Percentiles rank a stretch among this genome's conserved stretches.
Evolutionary conservation across 2,329 filamentous ascomycete species (phyloP).

Genomic region (Fusarium foetens): DNA sequence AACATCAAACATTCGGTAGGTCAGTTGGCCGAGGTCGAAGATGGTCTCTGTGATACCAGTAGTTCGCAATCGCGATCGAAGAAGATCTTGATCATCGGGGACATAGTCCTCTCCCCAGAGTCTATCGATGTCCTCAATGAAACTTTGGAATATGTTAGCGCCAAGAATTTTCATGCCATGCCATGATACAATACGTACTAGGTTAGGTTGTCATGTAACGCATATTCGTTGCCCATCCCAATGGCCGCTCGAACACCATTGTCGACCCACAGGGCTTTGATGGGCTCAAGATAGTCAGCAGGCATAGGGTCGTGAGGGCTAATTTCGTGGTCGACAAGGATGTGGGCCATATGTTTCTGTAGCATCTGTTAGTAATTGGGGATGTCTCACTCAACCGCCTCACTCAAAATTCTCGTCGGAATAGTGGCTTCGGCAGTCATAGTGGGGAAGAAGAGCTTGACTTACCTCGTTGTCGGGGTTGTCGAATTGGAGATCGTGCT

Average conservation of each 20-base stretch:
- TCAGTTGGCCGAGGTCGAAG: slow-evolving; percentile 90
- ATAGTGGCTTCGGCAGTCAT: not conserved
- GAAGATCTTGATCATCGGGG: slow-evolving; percentile 92
- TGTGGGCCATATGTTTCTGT: slow-evolving; percentile 80
- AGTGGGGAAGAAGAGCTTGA: slow-evolving; percentile 1
- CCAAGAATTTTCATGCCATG: not conserved
- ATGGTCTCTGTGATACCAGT: slow-evolving; percentile 96
- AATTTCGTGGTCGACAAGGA: slow-evolving; percentile 85
- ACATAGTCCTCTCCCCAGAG: slow-evolving; percentile 82
- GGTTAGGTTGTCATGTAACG: slow-evolving; percentile 91
- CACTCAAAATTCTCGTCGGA: not conserved
- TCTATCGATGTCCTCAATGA: slow-evolving; percentile 81
- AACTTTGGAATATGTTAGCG: slow-evolving; percentile 63
- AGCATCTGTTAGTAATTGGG: slow-evolving; percentile 50
- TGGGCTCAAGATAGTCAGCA: slow-evolving; percentile 78
- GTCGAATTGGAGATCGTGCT: slow-evolving; percentile 82
- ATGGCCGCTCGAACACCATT: slow-evolving; percentile 87
- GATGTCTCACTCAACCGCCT: slow-evolving; percentile 33
- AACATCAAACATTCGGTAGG: slow-evolving; percentile 97
- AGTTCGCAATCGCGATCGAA: slow-evolving; percentile 88
- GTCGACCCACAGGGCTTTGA: slow-evolving; percentile 87
- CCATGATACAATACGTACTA: slow-evolving; percentile 71
- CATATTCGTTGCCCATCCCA: slow-evolving; percentile 93
- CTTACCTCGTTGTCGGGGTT: slow-evolving; percentile 81
- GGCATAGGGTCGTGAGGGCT: slow-evolving; percentile 84